phyloP scores from a whole-genome alignment of 345 rosid species.

The Hevea brasiliensis region DNA sequence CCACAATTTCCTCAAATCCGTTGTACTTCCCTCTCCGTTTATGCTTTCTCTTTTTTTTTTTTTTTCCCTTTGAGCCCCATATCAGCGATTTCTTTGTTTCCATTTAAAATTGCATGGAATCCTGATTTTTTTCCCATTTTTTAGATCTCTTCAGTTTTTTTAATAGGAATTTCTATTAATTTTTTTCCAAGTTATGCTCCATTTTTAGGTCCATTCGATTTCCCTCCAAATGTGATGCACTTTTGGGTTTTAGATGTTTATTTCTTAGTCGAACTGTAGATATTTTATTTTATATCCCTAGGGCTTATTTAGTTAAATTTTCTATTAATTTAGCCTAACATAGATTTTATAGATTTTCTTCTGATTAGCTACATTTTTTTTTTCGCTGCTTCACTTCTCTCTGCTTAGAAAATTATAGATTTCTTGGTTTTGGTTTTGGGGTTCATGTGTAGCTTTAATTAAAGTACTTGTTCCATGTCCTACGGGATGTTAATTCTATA shows the following conservation, averaged over 20 bases:
- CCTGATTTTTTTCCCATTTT: not conserved
- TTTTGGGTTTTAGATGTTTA: not conserved
- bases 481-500: not conserved
- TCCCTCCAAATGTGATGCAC: too few relatives aligned
- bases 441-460: not conserved
- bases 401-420: not conserved
- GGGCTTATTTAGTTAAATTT: not conserved
- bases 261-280: not conserved
- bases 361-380: not conserved
- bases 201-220: not conserved
- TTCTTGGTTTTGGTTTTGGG: not conserved
- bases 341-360: too few relatives aligned
- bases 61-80: not conserved
- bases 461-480: too few relatives aligned
- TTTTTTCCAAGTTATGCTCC: not conserved
- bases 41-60: not conserved
- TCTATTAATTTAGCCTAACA: not conserved
- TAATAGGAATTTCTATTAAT: not conserved
- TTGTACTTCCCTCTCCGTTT: conserved; percentile 31
- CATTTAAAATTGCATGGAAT: not conserved
- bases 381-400: not conserved
- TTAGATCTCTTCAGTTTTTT: not conserved
- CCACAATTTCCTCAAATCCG: conserved; percentile 60
- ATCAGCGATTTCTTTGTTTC: not conserved
- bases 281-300: not conserved